Percentiles rank a stretch among this genome's conserved stretches.
These are phyloP conservation scores for Thalia dealbata DNA, from an alignment of 176 grass and related monocot species.

Conservation along the genomic window DNA sequence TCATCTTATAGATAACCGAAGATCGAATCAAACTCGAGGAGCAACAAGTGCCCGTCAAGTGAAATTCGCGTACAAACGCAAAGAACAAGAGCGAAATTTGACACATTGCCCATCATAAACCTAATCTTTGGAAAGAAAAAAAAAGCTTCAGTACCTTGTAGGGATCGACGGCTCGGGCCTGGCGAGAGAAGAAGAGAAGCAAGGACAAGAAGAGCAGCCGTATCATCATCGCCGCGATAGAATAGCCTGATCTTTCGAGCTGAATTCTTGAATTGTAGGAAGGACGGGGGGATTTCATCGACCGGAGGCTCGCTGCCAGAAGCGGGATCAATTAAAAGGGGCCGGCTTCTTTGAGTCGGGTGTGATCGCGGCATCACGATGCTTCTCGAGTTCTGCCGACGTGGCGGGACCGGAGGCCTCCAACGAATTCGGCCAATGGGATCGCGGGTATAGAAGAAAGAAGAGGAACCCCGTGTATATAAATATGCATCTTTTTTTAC, in stretches of 20 bases:
- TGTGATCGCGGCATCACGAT: conserved; percentile 29
- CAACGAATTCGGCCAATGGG: conserved; percentile 65
- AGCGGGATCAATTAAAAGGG: not conserved
- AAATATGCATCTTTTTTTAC: too few relatives aligned
- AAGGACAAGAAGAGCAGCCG: not conserved
- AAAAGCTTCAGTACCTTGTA: conserved; percentile 48
- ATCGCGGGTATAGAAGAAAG: not conserved
- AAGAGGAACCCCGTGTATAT: too few relatives aligned
- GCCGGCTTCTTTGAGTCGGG: not conserved
- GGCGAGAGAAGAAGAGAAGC: conserved; percentile 32
- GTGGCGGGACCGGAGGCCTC: conserved; percentile 24
- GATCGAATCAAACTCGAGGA: too few relatives aligned
- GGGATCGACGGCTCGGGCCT: conserved; percentile 52
- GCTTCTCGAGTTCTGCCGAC: conserved; percentile 29
- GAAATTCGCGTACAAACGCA: too few relatives aligned
- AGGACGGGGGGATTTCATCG: conserved; percentile 3
- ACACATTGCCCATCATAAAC: not conserved
- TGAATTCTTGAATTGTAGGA: not conserved
- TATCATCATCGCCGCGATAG: conserved; percentile 1
- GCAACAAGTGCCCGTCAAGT: not conserved
- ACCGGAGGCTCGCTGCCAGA: not conserved
- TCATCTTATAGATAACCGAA: too few relatives aligned
- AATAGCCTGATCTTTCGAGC: not conserved
- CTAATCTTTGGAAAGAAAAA: conserved; percentile 9
- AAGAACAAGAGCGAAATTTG: not conserved